These are phyloP conservation scores for Pythium periplocum DNA, from an alignment of 352 stramenopile species.

Conservation along the genomic window DNA sequence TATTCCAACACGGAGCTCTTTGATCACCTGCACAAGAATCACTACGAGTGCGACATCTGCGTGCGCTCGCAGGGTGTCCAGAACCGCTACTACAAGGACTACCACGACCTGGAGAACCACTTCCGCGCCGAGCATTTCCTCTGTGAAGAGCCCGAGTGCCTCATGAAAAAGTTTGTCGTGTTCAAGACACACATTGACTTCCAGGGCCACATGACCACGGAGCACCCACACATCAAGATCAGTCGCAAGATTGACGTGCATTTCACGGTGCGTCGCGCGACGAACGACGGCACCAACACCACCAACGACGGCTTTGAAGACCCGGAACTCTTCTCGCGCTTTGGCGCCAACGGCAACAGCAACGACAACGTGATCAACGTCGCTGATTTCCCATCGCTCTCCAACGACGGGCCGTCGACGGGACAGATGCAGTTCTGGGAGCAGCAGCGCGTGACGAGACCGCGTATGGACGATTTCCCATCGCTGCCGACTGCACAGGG, in stretches of 20 bases:
- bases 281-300: conserved; percentile 23
- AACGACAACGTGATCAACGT: conserved; percentile 71
- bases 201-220: conserved; percentile 71
- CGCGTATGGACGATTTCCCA: conserved; percentile 66
- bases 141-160: conserved; percentile 79
- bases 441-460: conserved; percentile 41
- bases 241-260: conserved; percentile 86
- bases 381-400: conserved; percentile 80
- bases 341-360: conserved; percentile 5
- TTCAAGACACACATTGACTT: conserved; percentile 87
- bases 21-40: conserved; percentile 88
- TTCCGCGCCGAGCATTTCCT: conserved; percentile 87
- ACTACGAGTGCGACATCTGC: conserved; percentile 91
- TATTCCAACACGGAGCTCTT: conserved; percentile 88
- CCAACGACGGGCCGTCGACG: conserved; percentile 14
- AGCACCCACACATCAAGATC: conserved; percentile 82
- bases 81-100: conserved; percentile 91
- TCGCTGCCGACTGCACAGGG: conserved; percentile 26
- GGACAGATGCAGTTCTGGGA: conserved; percentile 61
- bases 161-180: conserved; percentile 87
- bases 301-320: conserved; percentile 40
- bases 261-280: conserved; percentile 69
- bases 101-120: conserved; percentile 87
- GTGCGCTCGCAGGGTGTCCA: conserved; percentile 68
- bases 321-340: conserved; percentile 37